Evolutionary conservation across 1,284 basidiomycete genomes (phyloP).

Genomic region (Sanguinoderma infundibulare): DNA sequence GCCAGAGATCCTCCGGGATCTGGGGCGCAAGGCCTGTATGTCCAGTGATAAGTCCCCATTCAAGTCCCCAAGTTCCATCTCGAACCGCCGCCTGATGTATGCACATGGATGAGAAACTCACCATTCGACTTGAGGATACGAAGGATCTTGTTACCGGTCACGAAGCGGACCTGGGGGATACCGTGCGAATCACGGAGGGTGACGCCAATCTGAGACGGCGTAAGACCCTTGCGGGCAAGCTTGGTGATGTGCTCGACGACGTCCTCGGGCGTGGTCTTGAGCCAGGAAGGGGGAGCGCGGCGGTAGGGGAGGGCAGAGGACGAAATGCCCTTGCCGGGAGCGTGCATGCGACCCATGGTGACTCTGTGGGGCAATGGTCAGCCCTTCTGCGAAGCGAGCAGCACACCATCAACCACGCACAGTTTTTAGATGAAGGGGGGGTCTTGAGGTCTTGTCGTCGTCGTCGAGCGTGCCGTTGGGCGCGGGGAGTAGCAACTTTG

Average conservation of each 20-base stretch:
- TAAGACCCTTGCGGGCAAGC: conserved; percentile 97
- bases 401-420: conserved; percentile 32
- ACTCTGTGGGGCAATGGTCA: conserved; percentile 35
- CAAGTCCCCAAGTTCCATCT: not conserved
- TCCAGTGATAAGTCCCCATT: conserved; percentile 10
- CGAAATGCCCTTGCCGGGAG: conserved; percentile 98
- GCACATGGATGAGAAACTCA: conserved; percentile 43
- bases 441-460: conserved; percentile 49
- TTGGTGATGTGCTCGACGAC: conserved; percentile 97
- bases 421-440: conserved; percentile 37
- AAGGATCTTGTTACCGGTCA: conserved; percentile 99
- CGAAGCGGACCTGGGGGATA: conserved; percentile 95
- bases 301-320: conserved; percentile 98
- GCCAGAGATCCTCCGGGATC: conserved; percentile 99
- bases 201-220: conserved; percentile 98
- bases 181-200: conserved; percentile 98
- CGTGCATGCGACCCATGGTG: conserved; percentile 94
- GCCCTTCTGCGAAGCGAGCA: conserved; percentile 8
- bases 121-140: conserved; percentile 97
- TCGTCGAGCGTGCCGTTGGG: conserved; percentile 44
- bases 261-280: conserved; percentile 95
- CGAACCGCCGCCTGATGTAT: not conserved
- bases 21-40: conserved; percentile 88
- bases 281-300: conserved; percentile 94
- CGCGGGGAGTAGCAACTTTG: conserved; percentile 30